phyloP scores from a whole-genome alignment of 352 stramenopile genomes.

The Pythium folliculosum region DNA sequence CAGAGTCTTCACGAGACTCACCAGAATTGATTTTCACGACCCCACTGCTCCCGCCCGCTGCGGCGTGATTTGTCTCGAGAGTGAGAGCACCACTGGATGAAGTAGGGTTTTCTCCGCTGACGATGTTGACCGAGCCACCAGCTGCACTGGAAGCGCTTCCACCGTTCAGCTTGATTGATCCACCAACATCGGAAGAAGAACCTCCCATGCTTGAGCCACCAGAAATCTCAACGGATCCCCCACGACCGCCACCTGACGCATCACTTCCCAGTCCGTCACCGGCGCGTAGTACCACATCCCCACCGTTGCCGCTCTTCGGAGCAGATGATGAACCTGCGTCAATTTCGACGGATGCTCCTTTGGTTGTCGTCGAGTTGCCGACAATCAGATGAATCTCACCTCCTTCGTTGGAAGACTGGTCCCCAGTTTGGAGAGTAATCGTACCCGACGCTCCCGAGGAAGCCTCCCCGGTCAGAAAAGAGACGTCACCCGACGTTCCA shows the following conservation, averaged over 20 bases:
- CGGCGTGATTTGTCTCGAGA: constrained; percentile 38
- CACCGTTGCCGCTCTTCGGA: constrained; percentile 38
- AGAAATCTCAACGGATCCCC: constrained; percentile 42
- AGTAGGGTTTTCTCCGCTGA: constrained; percentile 43
- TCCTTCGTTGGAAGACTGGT: constrained; percentile 35
- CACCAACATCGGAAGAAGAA: constrained; percentile 46
- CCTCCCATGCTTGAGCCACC: constrained; percentile 51
- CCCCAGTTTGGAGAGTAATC: constrained; percentile 52
- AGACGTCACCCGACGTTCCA: constrained; percentile 42
- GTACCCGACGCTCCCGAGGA: constrained; percentile 36
- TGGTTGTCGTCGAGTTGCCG: constrained; percentile 38
- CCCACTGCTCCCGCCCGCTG: constrained; percentile 40
- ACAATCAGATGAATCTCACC: constrained; percentile 42
- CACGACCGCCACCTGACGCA: constrained; percentile 39
- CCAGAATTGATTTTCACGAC: constrained; percentile 24
- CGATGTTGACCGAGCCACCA: constrained; percentile 46
- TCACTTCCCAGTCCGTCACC: constrained; percentile 44
- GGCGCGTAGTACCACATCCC: constrained; percentile 38
- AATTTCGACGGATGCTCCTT: constrained; percentile 42
- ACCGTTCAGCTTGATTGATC: constrained; percentile 39
- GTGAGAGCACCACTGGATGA: constrained; percentile 52
- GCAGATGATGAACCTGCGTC: constrained; percentile 43
- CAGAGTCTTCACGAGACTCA: constrained; percentile 17
- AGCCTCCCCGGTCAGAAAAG: constrained; percentile 45
- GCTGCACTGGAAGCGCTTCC: constrained; percentile 43